Evolutionary conservation across 129 eudicot genomes (phyloP).

Genomic region (Ambrosia artemisiifolia): DNA sequence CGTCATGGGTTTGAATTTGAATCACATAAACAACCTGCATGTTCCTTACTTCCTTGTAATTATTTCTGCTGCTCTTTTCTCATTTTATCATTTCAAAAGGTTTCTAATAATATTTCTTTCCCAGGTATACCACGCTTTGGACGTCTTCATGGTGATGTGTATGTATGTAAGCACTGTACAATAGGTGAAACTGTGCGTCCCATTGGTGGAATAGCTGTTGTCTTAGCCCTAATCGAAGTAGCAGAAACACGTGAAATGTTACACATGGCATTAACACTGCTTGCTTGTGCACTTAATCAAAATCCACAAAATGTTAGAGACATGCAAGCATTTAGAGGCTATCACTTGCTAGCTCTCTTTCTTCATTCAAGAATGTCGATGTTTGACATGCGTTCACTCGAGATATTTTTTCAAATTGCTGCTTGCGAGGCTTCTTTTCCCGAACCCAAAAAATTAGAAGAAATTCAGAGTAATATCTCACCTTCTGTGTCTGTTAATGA

Average conservation of each 20-base stretch:
- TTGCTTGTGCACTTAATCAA: conserved; percentile 94
- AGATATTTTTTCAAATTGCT: conserved; percentile 91
- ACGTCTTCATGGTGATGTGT: conserved; percentile 86
- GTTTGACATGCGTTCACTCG: conserved; percentile 92
- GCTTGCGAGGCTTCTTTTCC: conserved; percentile 98
- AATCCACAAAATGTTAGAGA: conserved; percentile 92
- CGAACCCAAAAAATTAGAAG: conserved; percentile 65
- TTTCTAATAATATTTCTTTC: not conserved
- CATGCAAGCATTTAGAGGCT: conserved; percentile 91
- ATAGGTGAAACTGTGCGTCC: conserved; percentile 93
- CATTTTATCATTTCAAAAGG: not conserved
- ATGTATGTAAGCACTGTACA: conserved; percentile 84
- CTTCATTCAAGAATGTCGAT: conserved; percentile 80
- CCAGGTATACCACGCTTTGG: conserved; percentile 99
- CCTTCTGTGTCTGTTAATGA: conserved; percentile 47
- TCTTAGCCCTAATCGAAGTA: conserved; percentile 95
- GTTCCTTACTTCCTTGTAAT: not conserved
- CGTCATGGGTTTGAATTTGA: no score
- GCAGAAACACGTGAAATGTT: conserved; percentile 94
- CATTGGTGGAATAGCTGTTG: conserved; percentile 92
- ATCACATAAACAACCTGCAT: not conserved
- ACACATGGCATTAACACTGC: conserved; percentile 87
- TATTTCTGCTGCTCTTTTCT: conserved; percentile 2
- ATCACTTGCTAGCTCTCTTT: conserved; percentile 88
- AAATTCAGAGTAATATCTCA: conserved; percentile 31